Percentiles rank a stretch among this genome's conserved stretches.
These are phyloP conservation scores for Miamiensis avidus DNA, from an alignment of 169 alveolate species.

Conservation along the genomic window DNA sequence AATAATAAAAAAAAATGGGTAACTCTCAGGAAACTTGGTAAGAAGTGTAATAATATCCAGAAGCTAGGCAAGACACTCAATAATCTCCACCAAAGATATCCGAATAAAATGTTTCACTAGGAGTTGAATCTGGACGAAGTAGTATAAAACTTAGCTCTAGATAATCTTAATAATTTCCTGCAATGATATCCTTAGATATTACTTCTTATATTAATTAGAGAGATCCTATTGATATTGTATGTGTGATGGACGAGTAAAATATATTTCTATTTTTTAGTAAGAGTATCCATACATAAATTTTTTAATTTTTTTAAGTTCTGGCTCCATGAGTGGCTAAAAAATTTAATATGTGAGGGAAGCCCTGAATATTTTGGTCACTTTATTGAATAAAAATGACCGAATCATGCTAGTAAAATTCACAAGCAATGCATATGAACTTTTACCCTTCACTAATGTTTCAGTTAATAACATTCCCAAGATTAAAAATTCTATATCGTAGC, in stretches of 20 bases:
- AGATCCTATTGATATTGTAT: constrained; percentile 53
- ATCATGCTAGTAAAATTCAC: constrained; percentile 35
- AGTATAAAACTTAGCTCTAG: too few species aligned
- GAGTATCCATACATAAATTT: too few species aligned
- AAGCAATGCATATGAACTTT: constrained; percentile 22
- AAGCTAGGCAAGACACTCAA: neutral
- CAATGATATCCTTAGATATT: too few species aligned
- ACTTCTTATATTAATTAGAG: too few species aligned
- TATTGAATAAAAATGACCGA: constrained; percentile 46
- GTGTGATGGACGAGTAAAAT: constrained; percentile 62
- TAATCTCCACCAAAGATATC: too few species aligned
- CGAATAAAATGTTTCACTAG: too few species aligned
- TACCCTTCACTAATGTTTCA: constrained; percentile 43
- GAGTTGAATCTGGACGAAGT: too few species aligned
- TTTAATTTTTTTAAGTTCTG: too few species aligned
- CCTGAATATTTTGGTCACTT: constrained; percentile 20
- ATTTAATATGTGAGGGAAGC: constrained; percentile 43
- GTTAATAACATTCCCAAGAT: constrained; percentile 29
- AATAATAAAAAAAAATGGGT: too few species aligned
- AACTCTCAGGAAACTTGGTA: too few species aligned
- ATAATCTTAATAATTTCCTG: too few species aligned
- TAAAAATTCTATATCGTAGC: constrained; percentile 5
- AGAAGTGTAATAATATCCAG: neutral
- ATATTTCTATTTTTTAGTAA: too few species aligned
- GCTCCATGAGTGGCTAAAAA: constrained; percentile 48